Evolutionary conservation across 805 yeast genomes (phyloP).

Genomic region (Hanseniaspora hatyaiensis): DNA sequence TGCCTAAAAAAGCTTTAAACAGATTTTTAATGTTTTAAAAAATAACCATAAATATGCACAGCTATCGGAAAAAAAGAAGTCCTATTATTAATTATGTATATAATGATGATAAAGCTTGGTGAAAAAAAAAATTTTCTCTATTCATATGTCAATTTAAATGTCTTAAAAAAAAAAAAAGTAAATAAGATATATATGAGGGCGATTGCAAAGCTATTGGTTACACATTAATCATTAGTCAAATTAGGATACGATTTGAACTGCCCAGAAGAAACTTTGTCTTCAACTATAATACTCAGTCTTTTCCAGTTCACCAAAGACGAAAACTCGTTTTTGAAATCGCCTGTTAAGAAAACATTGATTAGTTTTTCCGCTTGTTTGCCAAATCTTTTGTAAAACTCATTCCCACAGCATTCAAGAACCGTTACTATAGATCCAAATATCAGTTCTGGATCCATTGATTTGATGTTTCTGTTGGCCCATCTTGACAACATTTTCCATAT

Average conservation of each 20-base stretch:
- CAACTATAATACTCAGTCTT: constrained; percentile 62
- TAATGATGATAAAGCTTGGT: too few species aligned
- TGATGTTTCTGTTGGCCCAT: constrained; percentile 43
- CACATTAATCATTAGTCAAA: constrained; percentile 25
- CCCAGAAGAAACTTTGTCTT: constrained; percentile 54
- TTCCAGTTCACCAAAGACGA: constrained; percentile 53
- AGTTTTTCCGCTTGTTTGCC: constrained; percentile 63
- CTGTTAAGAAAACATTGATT: constrained; percentile 24
- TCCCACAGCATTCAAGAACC: constrained; percentile 87
- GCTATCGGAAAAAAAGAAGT: too few species aligned
- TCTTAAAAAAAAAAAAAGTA: neutral
- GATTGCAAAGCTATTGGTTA: neutral
- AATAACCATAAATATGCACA: too few species aligned
- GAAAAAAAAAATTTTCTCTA: too few species aligned
- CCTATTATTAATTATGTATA: too few species aligned
- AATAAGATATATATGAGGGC: neutral
- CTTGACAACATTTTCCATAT: constrained; percentile 71
- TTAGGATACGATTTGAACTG: constrained; percentile 32
- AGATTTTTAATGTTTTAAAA: too few species aligned
- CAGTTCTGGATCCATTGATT: constrained; percentile 43
- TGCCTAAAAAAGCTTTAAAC: too few species aligned
- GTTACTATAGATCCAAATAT: constrained; percentile 62
- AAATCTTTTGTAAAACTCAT: constrained; percentile 42
- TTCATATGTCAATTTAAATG: too few species aligned
- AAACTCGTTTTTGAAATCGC: constrained; percentile 31